Conservation (phyloP, 192 early-diverging fungal species). For the Radiomyces spectabilis region DNA sequence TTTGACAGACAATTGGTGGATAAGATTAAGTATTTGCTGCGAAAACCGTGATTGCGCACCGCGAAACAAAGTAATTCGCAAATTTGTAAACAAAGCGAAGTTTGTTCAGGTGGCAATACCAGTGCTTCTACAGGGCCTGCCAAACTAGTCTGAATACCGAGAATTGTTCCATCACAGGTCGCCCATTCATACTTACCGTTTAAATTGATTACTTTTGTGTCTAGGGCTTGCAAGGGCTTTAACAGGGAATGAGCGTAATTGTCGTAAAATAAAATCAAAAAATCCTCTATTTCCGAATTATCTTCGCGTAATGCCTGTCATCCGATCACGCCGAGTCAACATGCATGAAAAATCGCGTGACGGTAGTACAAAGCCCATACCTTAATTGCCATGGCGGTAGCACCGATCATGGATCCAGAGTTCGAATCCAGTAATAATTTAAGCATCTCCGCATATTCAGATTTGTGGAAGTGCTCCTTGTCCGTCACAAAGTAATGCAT, state of each 20-base stretch:
- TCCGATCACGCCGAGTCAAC: too few relatives aligned
- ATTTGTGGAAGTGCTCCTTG: slow-evolving; percentile 54
- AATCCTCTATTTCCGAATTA: slow-evolving; percentile 64
- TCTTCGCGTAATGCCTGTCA: slow-evolving; percentile 8
- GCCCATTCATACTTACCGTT: slow-evolving; percentile 5
- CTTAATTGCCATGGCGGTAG: slow-evolving; percentile 23
- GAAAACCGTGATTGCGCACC: slow-evolving; percentile 63
- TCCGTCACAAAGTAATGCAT: slow-evolving; percentile 57
- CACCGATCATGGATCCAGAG: slow-evolving; percentile 11
- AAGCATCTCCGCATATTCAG: slow-evolving; percentile 69
- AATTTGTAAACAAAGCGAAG: slow-evolving; percentile 45
- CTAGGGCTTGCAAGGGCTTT: slow-evolving; percentile 53
- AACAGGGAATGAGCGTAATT: slow-evolving; percentile 50
- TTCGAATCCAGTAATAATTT: slow-evolving; percentile 66
- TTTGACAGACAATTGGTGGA: slow-evolving; percentile 54
- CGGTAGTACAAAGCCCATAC: too few relatives aligned
- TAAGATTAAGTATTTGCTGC: slow-evolving; percentile 71
- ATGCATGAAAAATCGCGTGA: too few relatives aligned
- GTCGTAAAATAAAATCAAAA: slow-evolving; percentile 75
- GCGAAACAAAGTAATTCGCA: slow-evolving; percentile 76
- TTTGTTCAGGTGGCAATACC: slow-evolving; percentile 19
- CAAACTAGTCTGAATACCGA: too few relatives aligned
- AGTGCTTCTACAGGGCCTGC: slow-evolving; percentile 6
- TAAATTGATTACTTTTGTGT: slow-evolving; percentile 21
- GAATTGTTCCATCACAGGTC: too few relatives aligned